Evolutionary conservation across 345 rosid genomes (phyloP), one percentile per base, ranked within the genome.

Genomic region (Eucalyptus microcorys): DNA sequence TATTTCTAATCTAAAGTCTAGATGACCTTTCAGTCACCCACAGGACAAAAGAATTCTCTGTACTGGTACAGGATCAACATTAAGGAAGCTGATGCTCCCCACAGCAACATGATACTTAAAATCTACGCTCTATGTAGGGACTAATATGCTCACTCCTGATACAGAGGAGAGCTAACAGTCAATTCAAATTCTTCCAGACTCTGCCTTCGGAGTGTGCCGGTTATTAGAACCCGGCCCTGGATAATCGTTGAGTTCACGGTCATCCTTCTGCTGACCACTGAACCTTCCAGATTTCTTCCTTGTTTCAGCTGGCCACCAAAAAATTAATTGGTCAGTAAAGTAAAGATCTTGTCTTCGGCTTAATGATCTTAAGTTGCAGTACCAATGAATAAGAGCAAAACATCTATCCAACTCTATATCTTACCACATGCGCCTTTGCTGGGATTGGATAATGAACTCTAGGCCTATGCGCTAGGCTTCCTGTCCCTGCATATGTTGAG

Each of bases 151-250:
- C 15, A 30, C 64, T 14, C 87, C 66, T 32, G 21, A 86, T 34
- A 40, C 47, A 21, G 47, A 55, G 34, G 40, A 49, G 27, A 89
- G 49, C 91, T 92, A 93, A 89, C 94, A 93, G 48, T 93, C 94
- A 47, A 50, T 68, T 79, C 96, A 95, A 64, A 90, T 93, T 90
- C 94, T 87, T 27, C 91, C 90, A 40, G 88, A 87, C 64, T 90
- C 87, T 59, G 92, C 91, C 86, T 90, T 92, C 49, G 98, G 98
- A n/a, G 96, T 95, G 91, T 96, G 98, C 86, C 97, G 96, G 86
- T 95, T 92, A 76, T 96, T 96, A 57, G 97, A 95, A 17, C 97
- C 98, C 16, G 96, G 92, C 43, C 98, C 96, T 21, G 96, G 97
- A 92, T 95, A 95, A 89, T 96, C 98, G n/a, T 93, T 93, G 68